These are phyloP conservation scores for Epichloe sibirici DNA, from an alignment of 2,329 filamentous ascomycete genomes.

Conservation along the genomic window DNA sequence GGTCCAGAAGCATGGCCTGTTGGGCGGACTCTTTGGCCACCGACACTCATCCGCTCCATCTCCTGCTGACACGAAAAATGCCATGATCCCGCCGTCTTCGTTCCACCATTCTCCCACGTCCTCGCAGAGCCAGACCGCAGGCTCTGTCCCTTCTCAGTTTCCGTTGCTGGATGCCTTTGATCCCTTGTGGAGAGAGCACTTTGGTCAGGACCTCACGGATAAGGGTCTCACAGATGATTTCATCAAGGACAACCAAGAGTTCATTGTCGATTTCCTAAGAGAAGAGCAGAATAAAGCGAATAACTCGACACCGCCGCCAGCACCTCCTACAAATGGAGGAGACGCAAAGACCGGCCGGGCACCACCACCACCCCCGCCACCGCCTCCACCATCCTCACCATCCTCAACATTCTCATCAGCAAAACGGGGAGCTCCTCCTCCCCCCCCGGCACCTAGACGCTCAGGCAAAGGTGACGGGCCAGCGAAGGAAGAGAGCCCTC, in stretches of 20 bases:
- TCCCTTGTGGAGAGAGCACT: constrained; percentile 51
- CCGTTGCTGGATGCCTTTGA: constrained; percentile 52
- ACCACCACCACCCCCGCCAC: constrained; percentile 18
- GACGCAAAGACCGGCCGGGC: constrained; percentile 19
- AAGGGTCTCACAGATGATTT: constrained; percentile 55
- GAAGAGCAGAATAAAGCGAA: constrained; percentile 36
- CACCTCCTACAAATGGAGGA: constrained; percentile 20
- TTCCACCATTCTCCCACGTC: constrained; percentile 27
- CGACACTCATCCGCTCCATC: constrained; percentile 46
- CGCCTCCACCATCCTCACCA: constrained; percentile 22
- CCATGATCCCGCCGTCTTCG: constrained; percentile 23
- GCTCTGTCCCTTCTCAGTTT: constrained; percentile 40
- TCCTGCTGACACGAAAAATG: constrained; percentile 40
- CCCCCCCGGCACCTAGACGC: constrained; percentile 42
- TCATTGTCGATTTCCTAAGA: constrained; percentile 52
- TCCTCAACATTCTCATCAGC: constrained; percentile 6
- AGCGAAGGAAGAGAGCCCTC: constrained; percentile 59
- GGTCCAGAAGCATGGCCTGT: constrained; percentile 31
- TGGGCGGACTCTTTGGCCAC: constrained; percentile 52
- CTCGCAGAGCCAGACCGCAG: constrained; percentile 34
- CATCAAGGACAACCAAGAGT: constrained; percentile 56
- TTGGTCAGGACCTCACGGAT: constrained; percentile 49
- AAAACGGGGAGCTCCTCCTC: constrained; percentile 17
- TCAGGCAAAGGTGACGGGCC: constrained; percentile 44
- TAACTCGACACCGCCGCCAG: constrained; percentile 14